phyloP scores from a whole-genome alignment of 805 yeast genomes.

The Scheffersomyces stipitis region DNA sequence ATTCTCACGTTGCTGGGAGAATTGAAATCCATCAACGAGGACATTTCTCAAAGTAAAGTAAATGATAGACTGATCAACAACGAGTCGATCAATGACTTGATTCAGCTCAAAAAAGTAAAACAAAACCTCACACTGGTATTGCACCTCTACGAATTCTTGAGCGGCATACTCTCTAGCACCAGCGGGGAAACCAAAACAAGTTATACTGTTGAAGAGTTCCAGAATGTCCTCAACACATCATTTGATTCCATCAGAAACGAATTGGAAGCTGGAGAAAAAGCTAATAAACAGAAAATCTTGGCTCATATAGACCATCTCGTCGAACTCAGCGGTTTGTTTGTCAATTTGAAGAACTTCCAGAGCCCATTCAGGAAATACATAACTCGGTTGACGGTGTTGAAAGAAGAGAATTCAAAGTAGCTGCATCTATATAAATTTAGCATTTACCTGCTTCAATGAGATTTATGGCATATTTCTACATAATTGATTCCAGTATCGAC shows the following conservation, averaged over 20 bases:
- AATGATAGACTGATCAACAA: constrained; percentile 5
- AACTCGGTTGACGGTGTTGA: constrained; percentile 36
- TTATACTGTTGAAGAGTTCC: constrained; percentile 16
- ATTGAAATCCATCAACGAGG: constrained; percentile 13
- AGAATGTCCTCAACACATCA: constrained; percentile 26
- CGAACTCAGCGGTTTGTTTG: constrained; percentile 52
- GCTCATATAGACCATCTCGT: constrained; percentile 48
- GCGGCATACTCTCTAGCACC: constrained; percentile 8
- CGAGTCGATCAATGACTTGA: constrained; percentile 35
- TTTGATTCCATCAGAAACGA: constrained; percentile 47
- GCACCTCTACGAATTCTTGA: constrained; percentile 37
- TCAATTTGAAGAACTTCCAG: constrained; percentile 50
- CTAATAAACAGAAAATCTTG: constrained; percentile 31
- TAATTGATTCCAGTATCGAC: no score
- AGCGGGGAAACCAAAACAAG: constrained; percentile 2
- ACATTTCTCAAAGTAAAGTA: constrained; percentile 3
- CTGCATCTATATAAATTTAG: no score
- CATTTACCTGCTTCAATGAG: no score
- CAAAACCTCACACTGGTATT: constrained; percentile 47
- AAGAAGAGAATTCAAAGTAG: no score
- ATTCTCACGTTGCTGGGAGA: constrained; percentile 50
- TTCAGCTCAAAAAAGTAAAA: constrained; percentile 46
- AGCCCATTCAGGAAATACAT: constrained; percentile 54
- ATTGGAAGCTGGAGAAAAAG: constrained; percentile 20
- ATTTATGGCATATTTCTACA: no score